Percentiles rank a stretch among this genome's conserved stretches.
Conservation (phyloP, 176 grass and related monocot species). For the Tuctoria greenei region DNA sequence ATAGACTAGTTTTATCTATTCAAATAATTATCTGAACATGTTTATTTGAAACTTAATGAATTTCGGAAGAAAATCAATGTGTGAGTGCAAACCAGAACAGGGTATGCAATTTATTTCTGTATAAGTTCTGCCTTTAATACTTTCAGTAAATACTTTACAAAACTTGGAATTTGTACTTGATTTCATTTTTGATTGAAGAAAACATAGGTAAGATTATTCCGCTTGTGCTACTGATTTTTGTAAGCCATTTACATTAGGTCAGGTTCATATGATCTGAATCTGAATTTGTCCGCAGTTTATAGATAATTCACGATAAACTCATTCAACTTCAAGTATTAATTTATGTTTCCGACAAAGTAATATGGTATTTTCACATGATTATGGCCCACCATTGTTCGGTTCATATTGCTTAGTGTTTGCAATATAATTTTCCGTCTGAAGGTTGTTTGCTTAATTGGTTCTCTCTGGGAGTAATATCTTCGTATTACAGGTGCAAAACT, state of each 20-base stretch:
- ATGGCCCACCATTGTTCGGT: neutral
- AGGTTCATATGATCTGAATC: neutral
- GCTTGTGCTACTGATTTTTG: neutral
- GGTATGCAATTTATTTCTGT: neutral
- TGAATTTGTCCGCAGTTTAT: neutral
- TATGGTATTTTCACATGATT: neutral
- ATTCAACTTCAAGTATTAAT: neutral
- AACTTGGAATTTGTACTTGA: too few relatives aligned
- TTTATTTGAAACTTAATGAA: conserved; percentile 9
- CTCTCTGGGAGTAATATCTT: conserved; percentile 2
- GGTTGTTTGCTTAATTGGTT: neutral
- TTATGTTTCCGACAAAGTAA: neutral
- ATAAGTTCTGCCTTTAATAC: too few relatives aligned
- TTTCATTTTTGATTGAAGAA: neutral
- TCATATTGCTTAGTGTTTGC: neutral
- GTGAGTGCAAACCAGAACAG: neutral
- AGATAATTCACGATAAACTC: neutral
- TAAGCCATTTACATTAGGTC: neutral
- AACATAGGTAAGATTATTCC: neutral
- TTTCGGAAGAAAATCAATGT: neutral
- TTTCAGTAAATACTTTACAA: too few relatives aligned
- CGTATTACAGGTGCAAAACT: conserved; percentile 77
- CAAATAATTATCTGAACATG: neutral
- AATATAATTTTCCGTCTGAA: neutral
- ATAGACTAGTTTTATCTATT: neutral